Evolutionary conservation across 495 filamentous ascomycete genomes (phyloP), one percentile per base, ranked within the genome.

Genomic region (Endocarpon pusillum): DNA sequence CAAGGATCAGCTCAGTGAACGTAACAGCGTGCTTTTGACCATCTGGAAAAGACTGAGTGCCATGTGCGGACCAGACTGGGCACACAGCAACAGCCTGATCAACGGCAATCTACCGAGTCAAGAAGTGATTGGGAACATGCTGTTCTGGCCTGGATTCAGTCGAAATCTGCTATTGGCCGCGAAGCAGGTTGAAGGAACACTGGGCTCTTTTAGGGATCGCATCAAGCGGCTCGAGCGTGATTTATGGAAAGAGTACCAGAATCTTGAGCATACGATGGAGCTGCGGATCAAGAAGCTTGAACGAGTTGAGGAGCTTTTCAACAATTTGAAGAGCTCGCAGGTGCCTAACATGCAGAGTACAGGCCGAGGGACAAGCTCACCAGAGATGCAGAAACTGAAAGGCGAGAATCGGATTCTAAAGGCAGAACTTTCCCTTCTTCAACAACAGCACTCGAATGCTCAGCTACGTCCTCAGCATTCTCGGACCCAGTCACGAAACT

Each of bases 21-120:
- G 89, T 34, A 94, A 97, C 50, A 75, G 75, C 23, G 67, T 97
- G 28, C 69, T 94, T 19, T 68, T 91, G 9, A 64, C 71, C 10
- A 62, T 94, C 11, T 97, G 89, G 89, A 82, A 82, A 34, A 71
- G 83, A 19, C 64, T 97, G 10, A 81, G 78, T 2, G 59, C 74
- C 6, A 73, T 94, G 34, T 96, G 91, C 43, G 89, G 89, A 19
- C 62, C 69, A 0, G 89, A 96, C 47, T 97, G 89, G 89, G 73
- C 79, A 0, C 78, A 92, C 42, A 73, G 81, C 40, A 86, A 96
- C 44, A 78, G 75, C 39, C 70, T 91, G 25, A 81, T 94, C 48
- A 82, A 87, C 40, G 83, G 83, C 32, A 79, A 86, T 34, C 58
- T 86, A 4, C 81, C 83, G 0, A 79, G 75, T 21, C 59, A 89